Base-by-base conservation (phyloP, 1,139 yeast species). In the Yamadazyma buinensis region DNA sequence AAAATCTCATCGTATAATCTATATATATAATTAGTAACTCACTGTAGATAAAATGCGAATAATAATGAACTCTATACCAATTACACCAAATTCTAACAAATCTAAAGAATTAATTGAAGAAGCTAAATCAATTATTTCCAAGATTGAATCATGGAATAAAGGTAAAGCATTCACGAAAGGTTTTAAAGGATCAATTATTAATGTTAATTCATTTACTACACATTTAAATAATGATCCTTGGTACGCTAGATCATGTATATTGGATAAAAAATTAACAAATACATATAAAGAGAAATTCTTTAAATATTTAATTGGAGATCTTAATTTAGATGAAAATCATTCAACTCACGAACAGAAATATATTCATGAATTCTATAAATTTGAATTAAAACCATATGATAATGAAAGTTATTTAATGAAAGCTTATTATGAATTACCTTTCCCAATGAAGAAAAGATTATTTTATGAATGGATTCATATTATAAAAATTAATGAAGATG, bases 391-490 rank as follows among this genome's bases (percentile, higher is more conserved):
- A 23, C 49, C 48, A 6, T 38, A 43, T 28, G 39, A 41, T 10
- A 29, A 29, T 15, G 28, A 35, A 23, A 36, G 38, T 12, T 60
- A 61, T 37, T 30, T 50, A 11, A 44, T 54, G 7, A 46, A 43
- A 46, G 64, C 75, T 17, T 64, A 59, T 38, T 78, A 78, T 56
- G 58, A 60, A 43, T 65, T 78, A 36, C 79, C 75, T 11, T 64
- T 63, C 42, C 76, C 79, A 4, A 57, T 78, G 40, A 54, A 52
- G 22, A 54, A 49, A 31, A 46, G 92, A 20, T 77, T 75, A 33
- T 80, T 83, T 63, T 71, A 77, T 42, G 78, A 79, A 35, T 71
- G 80, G 66, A 61, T 81, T 15, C 66, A 73, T 34, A 58, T 78
- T 4, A 30, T 31, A 4, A 35, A 27, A 12, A 17, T 31, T 2